phyloP scores from a whole-genome alignment of 2,329 filamentous ascomycete genomes.

The Clonostachys rosea region DNA sequence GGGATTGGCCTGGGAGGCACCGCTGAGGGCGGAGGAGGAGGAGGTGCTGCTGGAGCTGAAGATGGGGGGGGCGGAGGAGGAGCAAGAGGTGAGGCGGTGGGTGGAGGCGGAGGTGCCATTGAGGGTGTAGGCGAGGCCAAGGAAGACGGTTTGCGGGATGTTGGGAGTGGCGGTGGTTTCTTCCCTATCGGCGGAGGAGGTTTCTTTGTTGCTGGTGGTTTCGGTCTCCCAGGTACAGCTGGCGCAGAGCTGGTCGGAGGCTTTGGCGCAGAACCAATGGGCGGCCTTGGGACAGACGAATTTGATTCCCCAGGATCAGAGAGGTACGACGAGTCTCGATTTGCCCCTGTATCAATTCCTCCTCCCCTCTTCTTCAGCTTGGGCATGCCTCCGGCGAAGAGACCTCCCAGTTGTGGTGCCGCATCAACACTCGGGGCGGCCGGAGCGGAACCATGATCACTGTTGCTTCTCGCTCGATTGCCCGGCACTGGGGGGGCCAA shows the following conservation, averaged over 20 bases:
- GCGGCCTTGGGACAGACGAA: constrained; percentile 2
- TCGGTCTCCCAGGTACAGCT: constrained; percentile 50
- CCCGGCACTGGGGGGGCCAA: constrained; percentile 69
- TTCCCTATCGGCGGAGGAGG: constrained; percentile 76
- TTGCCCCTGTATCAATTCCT: constrained; percentile 64
- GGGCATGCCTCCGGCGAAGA: constrained; percentile 93
- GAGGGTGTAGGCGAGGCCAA: constrained; percentile 17
- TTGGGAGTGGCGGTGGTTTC: constrained; percentile 63
- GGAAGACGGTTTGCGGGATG: constrained; percentile 51
- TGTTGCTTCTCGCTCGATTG: constrained; percentile 77
- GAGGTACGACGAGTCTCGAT: constrained; percentile 62
- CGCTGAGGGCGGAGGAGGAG: constrained; percentile 26
- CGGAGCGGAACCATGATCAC: constrained; percentile 59
- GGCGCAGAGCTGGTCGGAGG: constrained; percentile 57
- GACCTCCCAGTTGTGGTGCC: constrained; percentile 76
- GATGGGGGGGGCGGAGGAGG: constrained; percentile 33
- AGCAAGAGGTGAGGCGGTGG: constrained; percentile 19
- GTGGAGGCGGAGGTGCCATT: constrained; percentile 18
- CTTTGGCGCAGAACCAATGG: constrained; percentile 41
- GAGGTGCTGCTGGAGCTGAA: constrained; percentile 34
- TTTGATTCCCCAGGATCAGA: constrained; percentile 63
- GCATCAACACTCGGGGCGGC: constrained; percentile 41
- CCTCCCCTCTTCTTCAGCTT: constrained; percentile 87
- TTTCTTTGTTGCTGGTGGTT: constrained; percentile 23
- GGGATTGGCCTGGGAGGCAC: constrained; percentile 25